Evolutionary conservation across 805 yeast genomes (phyloP), one percentile per base, ranked within the genome.

Genomic region (Saccharomycopsis malanga): DNA sequence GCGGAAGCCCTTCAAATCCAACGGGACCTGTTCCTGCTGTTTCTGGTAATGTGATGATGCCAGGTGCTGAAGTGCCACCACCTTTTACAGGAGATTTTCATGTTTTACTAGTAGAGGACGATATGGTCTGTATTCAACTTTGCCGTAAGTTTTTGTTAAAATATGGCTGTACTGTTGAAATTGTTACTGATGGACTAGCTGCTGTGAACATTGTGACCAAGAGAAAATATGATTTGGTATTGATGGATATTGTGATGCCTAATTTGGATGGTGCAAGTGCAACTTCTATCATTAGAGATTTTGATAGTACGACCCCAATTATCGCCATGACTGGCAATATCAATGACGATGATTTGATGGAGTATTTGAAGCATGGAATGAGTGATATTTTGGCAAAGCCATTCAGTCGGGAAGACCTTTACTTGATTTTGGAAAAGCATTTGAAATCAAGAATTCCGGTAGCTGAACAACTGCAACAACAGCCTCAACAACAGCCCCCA

Each of bases 321-420:
- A 83, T 93, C 55, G 94, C 95, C 25, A 87, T 87, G 95, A 87
- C 96, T 1, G 94, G 95, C 35, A 87, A 87, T 60, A 84, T 87
- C 48, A 83, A 84, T 55, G 86, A 83, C 54, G 79, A 82, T 55
- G 95, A 87, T 62, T 69, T 87, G 49, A 83, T 84, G 40, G 83
- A 81, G 1, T 87, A 85, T 61, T 67, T 86, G 50, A 83, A 82
- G 56, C 87, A 87, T 58, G 97, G 96, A 3, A 88, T 88, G 87
- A 81, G 86, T 49, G 96, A 87, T 63, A 87, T 93, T 32, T 69
- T 93, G 53, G 95, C 95, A 3, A 87, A 93, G 60, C 98, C 98
- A 1, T 93, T 93, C 61, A 83, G 95, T 1, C 87, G 85, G 59
- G 86, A 81, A 54, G 95, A 87, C 60, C 69, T 93, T 48, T 85